These are phyloP conservation scores for Trypanosomatidae sp. DNA, from an alignment of 208 protist species.

Conservation along the genomic window DNA sequence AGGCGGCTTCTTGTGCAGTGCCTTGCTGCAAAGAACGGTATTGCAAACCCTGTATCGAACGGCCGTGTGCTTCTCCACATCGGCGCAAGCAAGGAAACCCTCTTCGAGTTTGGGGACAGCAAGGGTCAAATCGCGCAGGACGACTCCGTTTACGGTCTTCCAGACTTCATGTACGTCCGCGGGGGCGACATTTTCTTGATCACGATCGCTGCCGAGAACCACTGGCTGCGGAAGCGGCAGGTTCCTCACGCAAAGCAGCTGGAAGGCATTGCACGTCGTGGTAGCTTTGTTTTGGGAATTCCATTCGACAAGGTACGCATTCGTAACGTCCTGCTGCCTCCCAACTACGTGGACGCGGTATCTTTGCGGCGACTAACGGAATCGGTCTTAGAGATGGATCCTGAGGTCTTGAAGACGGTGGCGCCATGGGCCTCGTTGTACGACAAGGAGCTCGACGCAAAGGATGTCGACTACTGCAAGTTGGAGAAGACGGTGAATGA, in stretches of 20 bases:
- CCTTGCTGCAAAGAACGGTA: slow-evolving; percentile 23
- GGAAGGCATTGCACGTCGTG: slow-evolving; percentile 81
- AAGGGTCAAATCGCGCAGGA: slow-evolving; percentile 43
- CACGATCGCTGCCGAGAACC: slow-evolving; percentile 80
- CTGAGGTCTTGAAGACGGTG: neutral
- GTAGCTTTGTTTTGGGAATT: slow-evolving; percentile 80
- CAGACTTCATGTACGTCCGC: slow-evolving; percentile 79
- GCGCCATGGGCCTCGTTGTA: slow-evolving; percentile 67
- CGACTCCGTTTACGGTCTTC: slow-evolving; percentile 68
- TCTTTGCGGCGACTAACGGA: slow-evolving; percentile 66
- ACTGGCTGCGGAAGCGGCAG: slow-evolving; percentile 82
- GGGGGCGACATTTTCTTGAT: slow-evolving; percentile 73
- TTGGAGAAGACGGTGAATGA: slow-evolving; percentile 64
- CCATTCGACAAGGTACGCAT: slow-evolving; percentile 70
- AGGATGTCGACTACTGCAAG: slow-evolving; percentile 76
- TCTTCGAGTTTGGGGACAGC: slow-evolving; percentile 83
- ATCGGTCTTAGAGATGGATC: slow-evolving; percentile 35
- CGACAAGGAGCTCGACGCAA: slow-evolving; percentile 72
- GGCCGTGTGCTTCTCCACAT: slow-evolving; percentile 43
- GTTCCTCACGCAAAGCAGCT: slow-evolving; percentile 80
- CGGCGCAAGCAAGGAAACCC: slow-evolving; percentile 37
- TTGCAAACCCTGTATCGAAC: slow-evolving; percentile 10
- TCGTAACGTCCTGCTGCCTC: slow-evolving; percentile 74
- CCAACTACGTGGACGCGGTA: slow-evolving; percentile 60
- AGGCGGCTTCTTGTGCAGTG: slow-evolving; percentile 49